Evolutionary conservation across 2,329 filamentous ascomycete genomes (phyloP), one percentile per base, ranked within the genome.

Genomic region (Chaetothyriales sp.): DNA sequence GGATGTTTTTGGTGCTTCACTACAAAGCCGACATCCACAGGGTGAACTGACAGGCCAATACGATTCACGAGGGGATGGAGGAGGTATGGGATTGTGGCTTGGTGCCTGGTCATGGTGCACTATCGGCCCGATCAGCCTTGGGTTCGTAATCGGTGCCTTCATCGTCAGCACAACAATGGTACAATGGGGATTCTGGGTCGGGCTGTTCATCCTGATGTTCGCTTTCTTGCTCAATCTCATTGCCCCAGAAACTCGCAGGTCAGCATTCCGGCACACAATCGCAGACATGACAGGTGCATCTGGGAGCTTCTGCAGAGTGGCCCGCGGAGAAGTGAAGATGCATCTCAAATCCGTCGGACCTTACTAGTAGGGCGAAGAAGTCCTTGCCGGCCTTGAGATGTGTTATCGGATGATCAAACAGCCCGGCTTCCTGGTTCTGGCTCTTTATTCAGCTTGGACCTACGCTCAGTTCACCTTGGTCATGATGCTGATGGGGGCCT

Each of bases 1-100:
- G 2, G 84, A 90, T 61, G 70, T 89, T 0, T 90, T 86, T 60
- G 85, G 85, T 0, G 81, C 82, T 3, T 87, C 83, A 0, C 66
- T 88, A 19, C 84, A 86, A 73, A 84, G 81, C 59, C 72, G 73
- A 43, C 79, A 80, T 47, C 83, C 84, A 1, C 83, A 87, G 59
- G 80, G 86, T 65, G 84, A 86, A 60, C 68, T 83, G 18, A 80
- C 83, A 1, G 75, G 81, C 51, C 67, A 74, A 10, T 78, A 77
- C 57, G 84, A 88, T 63, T 76, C 84, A 18, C 77, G 84, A 50
- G 73, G 84, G 43, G 82, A 87, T 60, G 85, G 85, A 6, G 83
- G 84, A 10, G 84, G 85, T 0, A 81, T 88, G 70, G 85, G 85
- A 0, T 69, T 84, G n/a, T 89, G 84, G 85, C 71, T 87, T 8